Evolutionary conservation across 2,329 filamentous ascomycete species (phyloP).

Genomic region (Penicillium sp.): DNA sequence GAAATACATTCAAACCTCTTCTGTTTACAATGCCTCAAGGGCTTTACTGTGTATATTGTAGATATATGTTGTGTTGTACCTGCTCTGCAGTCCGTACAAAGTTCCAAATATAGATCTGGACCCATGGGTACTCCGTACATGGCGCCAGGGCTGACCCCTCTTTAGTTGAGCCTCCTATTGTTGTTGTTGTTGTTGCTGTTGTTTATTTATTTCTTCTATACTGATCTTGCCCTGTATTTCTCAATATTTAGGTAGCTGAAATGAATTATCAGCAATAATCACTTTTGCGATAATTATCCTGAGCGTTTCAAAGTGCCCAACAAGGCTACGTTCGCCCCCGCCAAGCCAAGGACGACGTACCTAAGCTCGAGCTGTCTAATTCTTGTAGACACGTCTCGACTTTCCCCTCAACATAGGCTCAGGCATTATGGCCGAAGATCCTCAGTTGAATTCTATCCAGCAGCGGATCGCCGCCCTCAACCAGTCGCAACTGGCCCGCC

Average conservation of each 20-base stretch:
- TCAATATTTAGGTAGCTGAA: background rate
- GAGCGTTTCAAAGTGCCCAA: background rate
- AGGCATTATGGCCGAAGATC: conserved; percentile 43
- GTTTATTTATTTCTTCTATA: background rate
- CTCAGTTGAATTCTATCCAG: conserved; percentile 46
- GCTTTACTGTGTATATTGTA: background rate
- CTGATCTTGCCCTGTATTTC: background rate
- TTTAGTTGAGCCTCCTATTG: background rate
- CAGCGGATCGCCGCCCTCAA: conserved; percentile 49
- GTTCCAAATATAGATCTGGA: conserved; percentile 13
- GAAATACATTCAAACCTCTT: conserved; percentile 13
- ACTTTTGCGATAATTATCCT: background rate
- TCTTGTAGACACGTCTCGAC: background rate
- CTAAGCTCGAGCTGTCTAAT: conserved; percentile 23
- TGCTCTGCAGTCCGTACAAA: background rate
- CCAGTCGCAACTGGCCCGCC: conserved; percentile 42
- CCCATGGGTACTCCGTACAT: conserved; percentile 7
- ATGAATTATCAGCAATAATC: background rate
- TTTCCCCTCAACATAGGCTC: background rate
- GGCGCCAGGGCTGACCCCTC: background rate
- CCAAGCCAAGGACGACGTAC: conserved; percentile 18
- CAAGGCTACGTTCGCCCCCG: conserved; percentile 16
- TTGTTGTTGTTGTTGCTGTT: background rate
- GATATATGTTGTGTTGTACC: background rate
- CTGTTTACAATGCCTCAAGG: background rate